Base-by-base conservation (phyloP, 176 grass and related monocot genomes). In the Triticum monococcum region DNA sequence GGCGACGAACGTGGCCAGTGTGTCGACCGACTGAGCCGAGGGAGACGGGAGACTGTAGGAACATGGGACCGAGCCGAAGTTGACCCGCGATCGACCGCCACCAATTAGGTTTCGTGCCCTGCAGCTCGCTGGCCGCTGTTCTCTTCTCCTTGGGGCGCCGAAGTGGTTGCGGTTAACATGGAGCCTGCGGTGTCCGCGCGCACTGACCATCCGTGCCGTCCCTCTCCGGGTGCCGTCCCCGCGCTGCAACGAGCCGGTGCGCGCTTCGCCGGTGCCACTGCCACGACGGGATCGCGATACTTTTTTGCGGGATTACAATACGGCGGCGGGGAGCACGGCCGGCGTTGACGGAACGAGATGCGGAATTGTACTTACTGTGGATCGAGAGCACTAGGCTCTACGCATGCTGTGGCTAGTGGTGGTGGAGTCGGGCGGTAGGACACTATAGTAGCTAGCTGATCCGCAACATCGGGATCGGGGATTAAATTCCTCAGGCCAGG, bases 391-490 rank as follows among this genome's bases (percentile, higher is more conserved):
- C 5, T 6, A 5, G 24, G 24, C 10, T 24, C 17, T 54, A 18
- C 50, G 50, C 50, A 6, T 54, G 50, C 50, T 18, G 6, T 52
- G 48, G 48, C 14, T 52, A 52, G 48, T 17, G 48, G 48, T 71
- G n/a, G 68, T 46, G 71, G 71, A 74, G 12, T 16, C 22, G 71
- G 41, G 71, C 40, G 26, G 38, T 22, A 43, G 28, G 28, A 30
- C 38, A 25, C 3, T 46, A 75, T 13, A 46, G 33, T 40, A 41
- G 33, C 38, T 73, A 46, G 25, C 73, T 28, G 73, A 76, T 52
- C 73, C 73, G 73, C 73, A 48, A 31, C 74, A 31, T 77, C 46
- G 74, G 74, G 74, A 77, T 77, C 74, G 74, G 16, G 74, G 74
- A 77, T 56, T 77, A 54, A 77, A 77, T 77, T 77, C 74, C 0